These are phyloP conservation scores for Apiotrichum sp. DNA, from an alignment of 1,284 basidiomycete genomes.

Conservation along the genomic window DNA sequence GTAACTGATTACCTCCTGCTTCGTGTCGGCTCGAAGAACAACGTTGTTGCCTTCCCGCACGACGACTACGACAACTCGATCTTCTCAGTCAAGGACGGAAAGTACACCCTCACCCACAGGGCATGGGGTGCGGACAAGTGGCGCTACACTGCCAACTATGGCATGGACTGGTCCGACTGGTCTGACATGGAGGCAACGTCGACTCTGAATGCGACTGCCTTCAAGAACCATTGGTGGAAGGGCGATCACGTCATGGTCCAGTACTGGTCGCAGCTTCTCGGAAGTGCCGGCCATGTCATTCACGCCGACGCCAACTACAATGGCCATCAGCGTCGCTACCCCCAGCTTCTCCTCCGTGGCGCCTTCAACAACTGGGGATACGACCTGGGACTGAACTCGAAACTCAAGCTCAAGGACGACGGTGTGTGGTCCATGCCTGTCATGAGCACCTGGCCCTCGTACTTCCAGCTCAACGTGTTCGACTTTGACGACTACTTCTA, in stretches of 20 bases:
- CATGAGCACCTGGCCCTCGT: constrained; percentile 80
- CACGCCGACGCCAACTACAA: constrained; percentile 68
- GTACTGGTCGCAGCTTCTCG: constrained; percentile 68
- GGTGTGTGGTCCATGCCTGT: constrained; percentile 53
- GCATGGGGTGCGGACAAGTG: constrained; percentile 80
- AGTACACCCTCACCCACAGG: constrained; percentile 69
- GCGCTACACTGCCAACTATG: constrained; percentile 79
- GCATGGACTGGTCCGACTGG: constrained; percentile 77
- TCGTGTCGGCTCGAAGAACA: constrained; percentile 65
- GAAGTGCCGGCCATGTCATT: constrained; percentile 60
- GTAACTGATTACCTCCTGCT: constrained; percentile 65
- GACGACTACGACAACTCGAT: constrained; percentile 59
- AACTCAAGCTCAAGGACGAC: constrained; percentile 59
- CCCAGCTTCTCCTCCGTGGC: constrained; percentile 77
- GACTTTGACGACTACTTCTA: constrained; percentile 84
- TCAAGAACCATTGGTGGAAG: constrained; percentile 66
- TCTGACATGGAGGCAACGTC: constrained; percentile 65
- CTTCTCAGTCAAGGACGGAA: constrained; percentile 57
- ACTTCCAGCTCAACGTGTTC: constrained; percentile 79
- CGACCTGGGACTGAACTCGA: constrained; percentile 66
- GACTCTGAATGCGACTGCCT: constrained; percentile 56
- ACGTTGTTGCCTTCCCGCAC: constrained; percentile 74
- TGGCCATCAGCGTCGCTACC: constrained; percentile 62
- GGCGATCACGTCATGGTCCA: constrained; percentile 81
- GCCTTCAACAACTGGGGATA: constrained; percentile 86